phyloP scores from a whole-genome alignment of 2,329 filamentous ascomycete genomes.

The Ophiocordyceps robertsii region DNA sequence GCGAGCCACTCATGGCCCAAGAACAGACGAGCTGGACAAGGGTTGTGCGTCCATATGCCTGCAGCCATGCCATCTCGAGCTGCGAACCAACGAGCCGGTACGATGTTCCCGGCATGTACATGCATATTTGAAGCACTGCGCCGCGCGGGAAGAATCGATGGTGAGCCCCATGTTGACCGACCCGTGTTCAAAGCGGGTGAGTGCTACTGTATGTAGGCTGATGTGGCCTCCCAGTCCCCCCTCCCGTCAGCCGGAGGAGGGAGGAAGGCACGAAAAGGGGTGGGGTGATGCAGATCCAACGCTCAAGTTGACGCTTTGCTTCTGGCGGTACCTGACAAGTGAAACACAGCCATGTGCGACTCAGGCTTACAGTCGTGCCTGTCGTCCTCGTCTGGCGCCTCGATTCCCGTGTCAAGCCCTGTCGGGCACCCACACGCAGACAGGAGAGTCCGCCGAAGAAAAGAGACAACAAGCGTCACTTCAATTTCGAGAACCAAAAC shows the following conservation, averaged over 20 bases:
- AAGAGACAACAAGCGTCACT: no score
- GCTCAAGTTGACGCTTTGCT: neutral
- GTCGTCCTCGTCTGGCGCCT: neutral
- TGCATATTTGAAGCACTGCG: neutral
- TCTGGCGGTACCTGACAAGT: neutral
- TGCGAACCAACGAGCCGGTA: conserved; percentile 4
- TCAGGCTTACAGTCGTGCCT: neutral
- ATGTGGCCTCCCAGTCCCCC: no score
- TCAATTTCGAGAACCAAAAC: no score
- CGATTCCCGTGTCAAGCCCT: no score
- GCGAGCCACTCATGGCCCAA: neutral
- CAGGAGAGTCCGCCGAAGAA: no score
- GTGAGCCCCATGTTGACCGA: neutral
- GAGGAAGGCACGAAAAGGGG: neutral
- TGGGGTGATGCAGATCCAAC: neutral
- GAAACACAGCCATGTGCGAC: conserved; percentile 1
- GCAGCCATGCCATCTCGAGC: neutral
- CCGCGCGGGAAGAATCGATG: neutral
- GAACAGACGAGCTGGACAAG: conserved; percentile 1
- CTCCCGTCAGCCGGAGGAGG: no score
- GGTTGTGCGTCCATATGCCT: neutral
- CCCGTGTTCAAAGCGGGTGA: no score
- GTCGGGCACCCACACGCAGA: no score
- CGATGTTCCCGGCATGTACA: neutral
- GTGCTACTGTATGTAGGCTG: no score